phyloP scores from a whole-genome alignment of 495 filamentous ascomycete genomes.

The Aspergillus heteromorphus region DNA sequence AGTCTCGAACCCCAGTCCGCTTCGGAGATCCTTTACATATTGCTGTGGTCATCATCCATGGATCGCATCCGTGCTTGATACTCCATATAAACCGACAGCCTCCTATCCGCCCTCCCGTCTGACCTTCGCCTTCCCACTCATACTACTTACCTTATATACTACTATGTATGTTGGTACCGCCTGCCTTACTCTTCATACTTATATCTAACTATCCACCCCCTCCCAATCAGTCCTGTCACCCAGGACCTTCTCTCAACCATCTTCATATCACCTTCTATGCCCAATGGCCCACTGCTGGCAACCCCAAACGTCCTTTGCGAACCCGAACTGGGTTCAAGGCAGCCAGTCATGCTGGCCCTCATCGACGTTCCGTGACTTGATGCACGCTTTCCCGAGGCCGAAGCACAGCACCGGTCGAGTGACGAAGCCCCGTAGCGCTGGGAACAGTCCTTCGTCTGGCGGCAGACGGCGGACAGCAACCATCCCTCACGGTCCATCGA shows the following conservation, averaged over 20 bases:
- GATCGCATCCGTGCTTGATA: constrained; percentile 15
- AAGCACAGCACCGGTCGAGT: constrained; percentile 46
- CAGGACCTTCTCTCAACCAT: neutral
- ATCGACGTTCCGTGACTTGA: constrained; percentile 27
- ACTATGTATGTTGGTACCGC: constrained; percentile 4
- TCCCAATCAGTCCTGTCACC: neutral
- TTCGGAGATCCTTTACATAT: constrained; percentile 18
- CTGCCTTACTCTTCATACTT: neutral
- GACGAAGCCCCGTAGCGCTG: constrained; percentile 62
- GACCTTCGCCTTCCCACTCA: neutral
- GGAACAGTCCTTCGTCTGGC: constrained; percentile 61
- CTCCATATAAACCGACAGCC: constrained; percentile 13
- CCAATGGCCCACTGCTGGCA: constrained; percentile 34
- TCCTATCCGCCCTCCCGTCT: constrained; percentile 4
- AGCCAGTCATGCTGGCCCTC: constrained; percentile 20
- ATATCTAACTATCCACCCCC: neutral
- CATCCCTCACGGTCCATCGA: constrained; percentile 37
- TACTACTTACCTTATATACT: neutral
- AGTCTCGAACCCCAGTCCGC: constrained; percentile 16
- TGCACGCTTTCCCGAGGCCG: constrained; percentile 30
- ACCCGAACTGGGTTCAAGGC: constrained; percentile 27
- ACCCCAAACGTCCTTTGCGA: constrained; percentile 24
- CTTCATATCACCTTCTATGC: neutral
- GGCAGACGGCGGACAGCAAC: constrained; percentile 51
- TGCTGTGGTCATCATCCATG: constrained; percentile 20